Evolutionary conservation across 495 filamentous ascomycete genomes (phyloP), one percentile per base, ranked within the genome.

Genomic region (Podospora pseudoanserina): DNA sequence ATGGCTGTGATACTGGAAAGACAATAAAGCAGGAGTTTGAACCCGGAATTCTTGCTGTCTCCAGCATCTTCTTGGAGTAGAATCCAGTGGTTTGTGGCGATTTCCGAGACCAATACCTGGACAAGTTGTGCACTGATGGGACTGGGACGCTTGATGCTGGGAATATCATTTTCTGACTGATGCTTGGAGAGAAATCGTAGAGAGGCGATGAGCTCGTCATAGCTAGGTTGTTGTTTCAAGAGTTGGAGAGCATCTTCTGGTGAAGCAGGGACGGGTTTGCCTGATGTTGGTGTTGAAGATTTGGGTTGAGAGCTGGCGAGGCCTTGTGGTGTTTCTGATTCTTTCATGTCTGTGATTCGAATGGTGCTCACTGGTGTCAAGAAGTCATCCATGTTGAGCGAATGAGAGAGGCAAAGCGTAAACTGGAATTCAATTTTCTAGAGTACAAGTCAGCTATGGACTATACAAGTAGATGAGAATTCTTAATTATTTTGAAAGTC

Each of bases 21-120:
- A 73, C 90, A 94, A 73, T 80, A 79, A 6, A 92, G 65, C 16
- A 99, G 75, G 4, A 86, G 73, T 18, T 70, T 73, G 7, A 82
- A 60, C 0, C 78, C 77, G 0, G 72, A 71, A 18, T 68, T 67
- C 32, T 68, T 66, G 26, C 56, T 44, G 34, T 72, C 62, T 13
- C 64, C 71, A 16, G 79, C 79, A 65, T 82, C 81, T 68, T 83
- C 79, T 65, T 82, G 77, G 30, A 92, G 70, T 32, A 85, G 69
- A n/a, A 79, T 67, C 93, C 93, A 97, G 76, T 91, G 92, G 70
- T 91, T 88, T 5, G 91, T 89, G 5, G 94, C 81, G 54, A 89
- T 91, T 49, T 86, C 85, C 49, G 80, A 86, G 66, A 92, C 86
- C 70, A 97, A 78, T 11, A 83, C 76, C 73, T 90, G 88, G 60